Base-by-base conservation (phyloP, 345 rosid genomes). In the Bruguiera sexangula region DNA sequence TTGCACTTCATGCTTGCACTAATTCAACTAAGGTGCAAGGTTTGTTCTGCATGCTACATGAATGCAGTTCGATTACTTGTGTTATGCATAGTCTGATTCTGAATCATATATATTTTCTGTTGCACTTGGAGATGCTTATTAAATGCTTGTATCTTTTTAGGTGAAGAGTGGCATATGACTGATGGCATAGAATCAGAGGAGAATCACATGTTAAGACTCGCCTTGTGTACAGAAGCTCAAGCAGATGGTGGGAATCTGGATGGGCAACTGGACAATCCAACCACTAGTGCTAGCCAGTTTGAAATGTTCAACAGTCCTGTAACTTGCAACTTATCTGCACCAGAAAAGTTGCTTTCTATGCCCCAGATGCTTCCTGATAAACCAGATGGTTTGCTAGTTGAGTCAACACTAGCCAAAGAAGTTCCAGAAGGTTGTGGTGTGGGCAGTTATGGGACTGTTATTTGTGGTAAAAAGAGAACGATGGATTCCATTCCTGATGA, bases 401-500 rank as follows among this genome's bases (percentile, higher is more conserved):
- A 85, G 54, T 83, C 85, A 65, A 88, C 97, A 29, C 96, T 97
- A 66, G 84, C 79, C 46, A 84, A 79, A 82, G 91, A 84, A 76
- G 66, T 67, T 52, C 75, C 66, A 60, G 80, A 67, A 71, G 80
- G 57, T 61, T 64, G 65, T 76, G 83, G 75, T 76, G 80, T 75
- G 29, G 76, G 68, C 67, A 79, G 72, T 78, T 72, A 63, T 20
- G 90, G 77, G 55, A 76, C 75, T 60, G 80, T 71, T 65, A 77
- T 83, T 71, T 84, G 89, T 9, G 96, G 97, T 67, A 91, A 81
- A 76, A 84, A 78, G 81, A 81, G 82, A 84, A 89, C 82, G 22
- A 82, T 69, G 31, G 88, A 82, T 46, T 89, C 88, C 53, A 66
- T 96, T 82, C 97, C 99, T 69, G 96, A 88, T 77, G 99, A 96